A percentile compares a stretch with the other conserved stretches of the same genome.
Conservation (phyloP, 129 eudicot species). For the Deinandra increscens region DNA sequence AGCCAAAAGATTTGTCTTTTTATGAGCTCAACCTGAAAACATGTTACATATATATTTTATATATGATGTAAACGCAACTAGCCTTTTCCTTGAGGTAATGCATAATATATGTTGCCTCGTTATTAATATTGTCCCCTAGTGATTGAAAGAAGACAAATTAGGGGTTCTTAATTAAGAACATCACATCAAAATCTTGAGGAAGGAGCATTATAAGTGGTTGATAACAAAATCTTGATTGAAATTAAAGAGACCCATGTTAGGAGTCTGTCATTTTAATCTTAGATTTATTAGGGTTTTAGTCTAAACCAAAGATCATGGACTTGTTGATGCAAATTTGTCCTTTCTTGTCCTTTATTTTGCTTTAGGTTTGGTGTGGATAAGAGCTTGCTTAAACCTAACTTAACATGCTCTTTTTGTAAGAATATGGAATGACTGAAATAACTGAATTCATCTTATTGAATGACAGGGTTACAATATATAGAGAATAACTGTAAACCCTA, state of each 20-base stretch:
- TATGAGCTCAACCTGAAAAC: background rate
- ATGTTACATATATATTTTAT: too few relatives aligned
- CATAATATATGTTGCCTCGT: constrained; percentile 8
- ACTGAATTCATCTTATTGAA: too few relatives aligned
- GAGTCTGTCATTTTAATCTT: constrained; percentile 42
- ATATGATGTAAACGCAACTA: background rate
- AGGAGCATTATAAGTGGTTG: constrained; percentile 42
- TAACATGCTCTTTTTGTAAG: constrained; percentile 45
- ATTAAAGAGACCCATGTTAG: constrained; percentile 49
- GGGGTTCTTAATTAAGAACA: constrained; percentile 18
- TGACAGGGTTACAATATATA: too few relatives aligned
- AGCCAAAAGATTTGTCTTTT: background rate
- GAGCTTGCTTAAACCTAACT: constrained; percentile 49
- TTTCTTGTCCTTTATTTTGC: constrained; percentile 40
- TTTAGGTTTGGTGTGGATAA: constrained; percentile 45
- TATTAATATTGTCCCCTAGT: constrained; percentile 29
- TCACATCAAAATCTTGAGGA: constrained; percentile 27
- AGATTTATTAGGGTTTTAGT: constrained; percentile 40
- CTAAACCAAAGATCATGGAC: constrained; percentile 55
- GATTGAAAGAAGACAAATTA: constrained; percentile 35
- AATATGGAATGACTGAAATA: too few relatives aligned
- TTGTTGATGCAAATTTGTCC: constrained; percentile 38
- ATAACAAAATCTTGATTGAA: constrained; percentile 40
- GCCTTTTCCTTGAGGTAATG: background rate
- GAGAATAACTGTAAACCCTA: too few relatives aligned